phyloP scores from a whole-genome alignment of 106 monocot genomes.

The Platanthera guangdongensis region DNA sequence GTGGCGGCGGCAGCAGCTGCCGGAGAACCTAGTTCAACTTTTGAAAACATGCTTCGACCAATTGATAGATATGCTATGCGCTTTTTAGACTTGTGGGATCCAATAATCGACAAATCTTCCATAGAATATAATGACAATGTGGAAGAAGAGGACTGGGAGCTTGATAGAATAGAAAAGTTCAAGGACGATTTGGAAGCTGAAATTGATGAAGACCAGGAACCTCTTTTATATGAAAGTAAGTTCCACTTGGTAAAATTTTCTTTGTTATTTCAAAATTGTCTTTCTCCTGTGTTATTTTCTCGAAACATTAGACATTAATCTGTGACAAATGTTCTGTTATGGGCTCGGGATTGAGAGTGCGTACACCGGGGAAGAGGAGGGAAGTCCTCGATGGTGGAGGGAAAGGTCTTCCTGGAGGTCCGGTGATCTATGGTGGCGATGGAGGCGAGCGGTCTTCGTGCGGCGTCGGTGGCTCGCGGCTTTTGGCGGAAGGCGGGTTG shows the following conservation, averaged over 20 bases:
- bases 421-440: too few species aligned
- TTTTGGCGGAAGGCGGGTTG: too few species aligned
- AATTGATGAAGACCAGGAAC: constrained; percentile 97
- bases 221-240: constrained; percentile 87
- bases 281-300: too few species aligned
- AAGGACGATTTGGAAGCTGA: constrained; percentile 98
- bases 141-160: constrained; percentile 84
- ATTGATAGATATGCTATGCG: constrained; percentile 99
- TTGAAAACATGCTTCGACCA: constrained; percentile 91
- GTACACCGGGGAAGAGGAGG: too few species aligned
- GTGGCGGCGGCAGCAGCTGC: constrained; percentile 91
- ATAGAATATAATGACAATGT: constrained; percentile 41
- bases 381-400: too few species aligned
- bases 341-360: too few species aligned
- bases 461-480: too few species aligned
- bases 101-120: constrained; percentile 77
- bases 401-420: too few species aligned
- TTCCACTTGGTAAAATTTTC: background rate
- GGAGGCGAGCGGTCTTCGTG: too few species aligned
- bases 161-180: constrained; percentile 86
- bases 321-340: too few species aligned
- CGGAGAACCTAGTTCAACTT: constrained; percentile 93
- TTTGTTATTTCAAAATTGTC: too few species aligned
- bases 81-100: constrained; percentile 90
- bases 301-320: too few species aligned